Evolutionary conservation across 371 early-diverging fungal species (phyloP).

Genomic region (Mortierella sp.): DNA sequence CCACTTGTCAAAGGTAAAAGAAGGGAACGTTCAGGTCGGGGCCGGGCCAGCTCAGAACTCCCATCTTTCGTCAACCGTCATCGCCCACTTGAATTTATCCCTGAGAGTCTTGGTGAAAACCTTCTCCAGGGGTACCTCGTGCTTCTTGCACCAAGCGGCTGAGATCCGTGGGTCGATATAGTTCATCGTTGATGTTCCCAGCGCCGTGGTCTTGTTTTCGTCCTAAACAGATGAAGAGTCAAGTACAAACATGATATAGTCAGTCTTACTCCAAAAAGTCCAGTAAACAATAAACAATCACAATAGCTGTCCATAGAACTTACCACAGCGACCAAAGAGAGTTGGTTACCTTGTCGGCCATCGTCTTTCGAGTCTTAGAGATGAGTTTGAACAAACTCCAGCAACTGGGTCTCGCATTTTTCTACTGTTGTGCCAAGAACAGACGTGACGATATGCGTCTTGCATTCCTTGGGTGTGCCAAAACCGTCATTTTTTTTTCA

Average conservation of each 20-base stretch:
- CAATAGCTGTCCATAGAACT: neutral
- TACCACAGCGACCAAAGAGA: neutral
- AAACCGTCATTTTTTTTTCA: conserved; percentile 63
- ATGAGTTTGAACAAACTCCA: conserved; percentile 79
- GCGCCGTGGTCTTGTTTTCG: conserved; percentile 96
- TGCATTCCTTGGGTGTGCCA: conserved; percentile 68
- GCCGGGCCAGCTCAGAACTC: conserved; percentile 50
- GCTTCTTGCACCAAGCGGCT: conserved; percentile 91
- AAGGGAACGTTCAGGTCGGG: too few species aligned
- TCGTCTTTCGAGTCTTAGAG: conserved; percentile 70
- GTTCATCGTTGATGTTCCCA: conserved; percentile 98
- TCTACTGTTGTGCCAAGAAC: conserved; percentile 67
- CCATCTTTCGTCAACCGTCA: conserved; percentile 82
- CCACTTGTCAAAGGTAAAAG: too few species aligned
- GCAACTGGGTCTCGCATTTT: conserved; percentile 71
- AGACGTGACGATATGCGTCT: conserved; percentile 59
- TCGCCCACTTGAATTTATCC: conserved; percentile 98
- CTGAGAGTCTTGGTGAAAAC: conserved; percentile 91
- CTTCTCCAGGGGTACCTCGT: conserved; percentile 92
- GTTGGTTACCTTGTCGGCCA: conserved; percentile 79
- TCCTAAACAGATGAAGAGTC: conserved; percentile 68
- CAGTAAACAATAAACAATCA: neutral
- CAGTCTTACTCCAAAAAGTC: too few species aligned
- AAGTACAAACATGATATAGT: neutral
- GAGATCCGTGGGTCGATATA: conserved; percentile 98